phyloP scores from a whole-genome alignment of 2,329 filamentous ascomycete genomes.

The Trematosphaeria pertusa region DNA sequence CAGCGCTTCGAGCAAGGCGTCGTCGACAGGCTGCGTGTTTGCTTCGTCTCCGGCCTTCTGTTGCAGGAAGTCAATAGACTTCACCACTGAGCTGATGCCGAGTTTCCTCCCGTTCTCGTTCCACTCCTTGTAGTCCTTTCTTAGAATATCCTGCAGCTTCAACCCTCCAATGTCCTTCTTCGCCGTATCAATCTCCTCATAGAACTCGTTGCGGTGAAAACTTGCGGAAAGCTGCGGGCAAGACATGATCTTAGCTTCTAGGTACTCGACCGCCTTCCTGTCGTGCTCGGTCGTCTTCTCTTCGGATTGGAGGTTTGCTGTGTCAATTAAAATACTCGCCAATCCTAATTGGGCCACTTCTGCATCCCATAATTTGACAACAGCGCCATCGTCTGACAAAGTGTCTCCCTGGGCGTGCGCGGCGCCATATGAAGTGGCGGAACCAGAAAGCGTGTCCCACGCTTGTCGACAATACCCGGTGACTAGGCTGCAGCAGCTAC shows the following conservation, averaged over 20 bases:
- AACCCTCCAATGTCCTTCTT: slow-evolving; percentile 72
- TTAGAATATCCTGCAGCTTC: slow-evolving; percentile 69
- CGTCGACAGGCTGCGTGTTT: slow-evolving; percentile 26
- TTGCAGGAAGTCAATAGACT: slow-evolving; percentile 67
- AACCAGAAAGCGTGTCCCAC: slow-evolving; percentile 62
- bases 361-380: slow-evolving; percentile 56
- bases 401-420: slow-evolving; percentile 50
- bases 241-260: slow-evolving; percentile 62
- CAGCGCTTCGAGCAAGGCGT: slow-evolving; percentile 58
- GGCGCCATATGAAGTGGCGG: slow-evolving; percentile 51
- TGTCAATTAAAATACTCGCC: slow-evolving; percentile 77
- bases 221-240: slow-evolving; percentile 40
- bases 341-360: slow-evolving; percentile 72
- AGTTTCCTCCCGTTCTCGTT: slow-evolving; percentile 59
- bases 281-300: slow-evolving; percentile 73
- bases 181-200: slow-evolving; percentile 64
- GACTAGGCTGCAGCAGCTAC: slow-evolving; percentile 77
- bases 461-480: slow-evolving; percentile 63
- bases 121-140: slow-evolving; percentile 90
- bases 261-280: slow-evolving; percentile 61
- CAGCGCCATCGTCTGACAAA: slow-evolving; percentile 35
- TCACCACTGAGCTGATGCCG: slow-evolving; percentile 72
- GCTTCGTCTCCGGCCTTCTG: slow-evolving; percentile 57
- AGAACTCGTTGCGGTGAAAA: slow-evolving; percentile 66
- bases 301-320: slow-evolving; percentile 64